phyloP scores from a whole-genome alignment of 2,329 filamentous ascomycete genomes.

The Raffaelea deltoideospora region DNA sequence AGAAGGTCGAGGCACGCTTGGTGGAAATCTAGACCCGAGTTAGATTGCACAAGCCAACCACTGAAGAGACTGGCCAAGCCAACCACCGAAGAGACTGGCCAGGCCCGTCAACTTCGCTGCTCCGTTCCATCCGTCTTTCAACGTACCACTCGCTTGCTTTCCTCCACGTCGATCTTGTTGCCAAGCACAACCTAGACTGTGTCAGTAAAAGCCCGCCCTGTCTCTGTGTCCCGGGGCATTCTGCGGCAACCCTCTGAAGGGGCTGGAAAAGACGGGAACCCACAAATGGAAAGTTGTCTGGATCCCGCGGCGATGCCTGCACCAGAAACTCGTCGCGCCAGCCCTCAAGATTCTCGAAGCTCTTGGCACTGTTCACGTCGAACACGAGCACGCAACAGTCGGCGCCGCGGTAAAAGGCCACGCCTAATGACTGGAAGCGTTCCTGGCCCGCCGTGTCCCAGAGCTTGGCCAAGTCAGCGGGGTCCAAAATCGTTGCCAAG shows the following conservation, averaged over 20 bases:
- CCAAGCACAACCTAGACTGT: slow-evolving; percentile 75
- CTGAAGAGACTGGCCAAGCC: too few species aligned
- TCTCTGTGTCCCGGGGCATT: too few species aligned
- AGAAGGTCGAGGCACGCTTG: slow-evolving; percentile 94
- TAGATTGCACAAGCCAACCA: too few species aligned
- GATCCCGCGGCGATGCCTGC: slow-evolving; percentile 89
- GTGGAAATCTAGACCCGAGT: slow-evolving; percentile 94
- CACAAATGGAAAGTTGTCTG: slow-evolving; percentile 97
- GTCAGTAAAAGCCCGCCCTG: background rate
- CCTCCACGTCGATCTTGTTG: slow-evolving; percentile 98
- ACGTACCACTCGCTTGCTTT: slow-evolving; percentile 81
- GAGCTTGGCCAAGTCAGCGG: slow-evolving; percentile 43
- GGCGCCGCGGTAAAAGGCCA: slow-evolving; percentile 93
- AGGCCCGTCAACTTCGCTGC: background rate
- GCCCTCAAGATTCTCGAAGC: slow-evolving; percentile 94
- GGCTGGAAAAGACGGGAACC: too few species aligned
- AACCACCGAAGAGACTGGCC: background rate
- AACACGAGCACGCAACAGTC: slow-evolving; percentile 97
- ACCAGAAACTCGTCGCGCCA: slow-evolving; percentile 98
- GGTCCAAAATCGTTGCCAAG: too few species aligned
- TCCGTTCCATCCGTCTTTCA: background rate
- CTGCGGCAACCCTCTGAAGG: too few species aligned
- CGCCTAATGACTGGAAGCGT: slow-evolving; percentile 90
- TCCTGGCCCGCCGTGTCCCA: slow-evolving; percentile 98
- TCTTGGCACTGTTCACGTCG: slow-evolving; percentile 98